Evolutionary conservation across 768 basidiomycete genomes (phyloP).

Genomic region (Amanita exitialis): DNA sequence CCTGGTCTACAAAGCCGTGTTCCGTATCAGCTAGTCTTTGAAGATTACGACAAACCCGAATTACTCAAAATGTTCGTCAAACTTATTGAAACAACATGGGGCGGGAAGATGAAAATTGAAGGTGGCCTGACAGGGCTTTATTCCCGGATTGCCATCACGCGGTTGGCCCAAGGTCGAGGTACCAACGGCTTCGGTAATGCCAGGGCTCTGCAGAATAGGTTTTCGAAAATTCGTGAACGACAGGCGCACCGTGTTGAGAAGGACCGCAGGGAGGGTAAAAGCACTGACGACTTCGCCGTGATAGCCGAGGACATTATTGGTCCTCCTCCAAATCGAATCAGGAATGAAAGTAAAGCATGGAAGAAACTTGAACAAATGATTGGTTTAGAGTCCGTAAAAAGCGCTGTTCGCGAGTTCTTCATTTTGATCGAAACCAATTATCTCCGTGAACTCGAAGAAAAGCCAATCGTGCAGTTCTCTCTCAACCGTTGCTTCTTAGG

Average conservation of each 20-base stretch:
- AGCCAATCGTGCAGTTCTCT: constrained; percentile 39
- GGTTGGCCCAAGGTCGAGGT: constrained; percentile 54
- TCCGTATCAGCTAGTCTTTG: constrained; percentile 47
- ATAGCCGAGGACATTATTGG: constrained; percentile 52
- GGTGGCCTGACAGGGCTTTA: constrained; percentile 45
- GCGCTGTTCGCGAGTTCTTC: constrained; percentile 38
- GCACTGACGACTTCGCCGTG: constrained; percentile 41
- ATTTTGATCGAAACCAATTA: constrained; percentile 43
- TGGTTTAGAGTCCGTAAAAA: constrained; percentile 50
- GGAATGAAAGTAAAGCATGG: constrained; percentile 39
- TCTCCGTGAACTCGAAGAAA: constrained; percentile 45
- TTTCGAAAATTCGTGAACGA: constrained; percentile 34
- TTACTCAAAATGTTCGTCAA: constrained; percentile 44
- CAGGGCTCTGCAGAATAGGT: constrained; percentile 43
- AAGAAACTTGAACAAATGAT: constrained; percentile 37
- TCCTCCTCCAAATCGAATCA: constrained; percentile 44
- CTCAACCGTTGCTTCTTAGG: constrained; percentile 61
- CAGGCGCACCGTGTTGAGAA: constrained; percentile 41
- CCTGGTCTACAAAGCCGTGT: constrained; percentile 63
- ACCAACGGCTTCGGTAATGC: constrained; percentile 58
- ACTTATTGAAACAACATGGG: constrained; percentile 33
- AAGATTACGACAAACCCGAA: constrained; percentile 51
- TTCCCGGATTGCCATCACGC: constrained; percentile 43
- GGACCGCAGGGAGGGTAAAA: constrained; percentile 26
- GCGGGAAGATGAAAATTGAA: constrained; percentile 44